Conservation (phyloP, 176 grass and related monocot genomes). For the Elymus sibiricus region DNA sequence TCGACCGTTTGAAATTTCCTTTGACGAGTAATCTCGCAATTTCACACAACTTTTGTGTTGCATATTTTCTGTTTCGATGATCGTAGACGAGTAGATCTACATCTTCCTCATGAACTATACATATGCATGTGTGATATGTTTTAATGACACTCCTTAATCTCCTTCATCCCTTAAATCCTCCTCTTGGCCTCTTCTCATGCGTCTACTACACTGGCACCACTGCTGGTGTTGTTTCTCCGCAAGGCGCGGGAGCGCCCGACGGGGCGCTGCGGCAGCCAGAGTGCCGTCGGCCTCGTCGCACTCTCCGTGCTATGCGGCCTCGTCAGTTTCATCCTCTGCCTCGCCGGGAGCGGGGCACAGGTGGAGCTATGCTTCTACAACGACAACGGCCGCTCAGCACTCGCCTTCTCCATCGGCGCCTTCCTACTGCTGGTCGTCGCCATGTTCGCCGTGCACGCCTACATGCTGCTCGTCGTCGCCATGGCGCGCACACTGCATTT, state of each 20-base stretch:
- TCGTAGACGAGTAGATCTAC: too few relatives aligned
- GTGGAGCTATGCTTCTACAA: slow-evolving; percentile 61
- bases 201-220: too few relatives aligned
- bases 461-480: slow-evolving; percentile 76
- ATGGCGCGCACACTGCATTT: too few relatives aligned
- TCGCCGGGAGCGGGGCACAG: slow-evolving; percentile 26
- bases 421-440: slow-evolving; percentile 80
- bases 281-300: slow-evolving; percentile 52
- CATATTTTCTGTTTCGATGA: too few relatives aligned
- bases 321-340: slow-evolving; percentile 77
- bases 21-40: too few relatives aligned
- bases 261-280: slow-evolving; percentile 33
- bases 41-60: too few relatives aligned
- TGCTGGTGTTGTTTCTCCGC: background rate
- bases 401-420: slow-evolving; percentile 55
- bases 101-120: too few relatives aligned
- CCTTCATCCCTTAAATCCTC: too few relatives aligned
- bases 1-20: too few relatives aligned
- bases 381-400: slow-evolving; percentile 43
- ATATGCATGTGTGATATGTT: too few relatives aligned
- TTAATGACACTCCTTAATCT: too few relatives aligned
- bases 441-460: slow-evolving; percentile 80
- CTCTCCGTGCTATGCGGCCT: slow-evolving; percentile 76
- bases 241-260: slow-evolving; percentile 39
- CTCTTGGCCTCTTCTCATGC: too few relatives aligned